These are phyloP conservation scores for Puccinia polysora DNA, from an alignment of 1,284 basidiomycete species.

Conservation along the genomic window DNA sequence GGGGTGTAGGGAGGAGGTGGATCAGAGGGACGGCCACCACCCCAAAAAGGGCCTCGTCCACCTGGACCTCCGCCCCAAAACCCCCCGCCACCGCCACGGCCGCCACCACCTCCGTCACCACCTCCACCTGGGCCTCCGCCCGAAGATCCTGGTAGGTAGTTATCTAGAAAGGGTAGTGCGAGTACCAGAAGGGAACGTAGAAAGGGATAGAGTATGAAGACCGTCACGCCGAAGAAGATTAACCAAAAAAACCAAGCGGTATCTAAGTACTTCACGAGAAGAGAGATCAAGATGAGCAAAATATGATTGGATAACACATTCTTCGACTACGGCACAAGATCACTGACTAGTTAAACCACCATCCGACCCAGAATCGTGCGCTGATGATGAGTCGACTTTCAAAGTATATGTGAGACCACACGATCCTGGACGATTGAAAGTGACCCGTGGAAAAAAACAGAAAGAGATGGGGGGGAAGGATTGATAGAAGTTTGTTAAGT, in stretches of 20 bases:
- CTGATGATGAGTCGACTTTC: background rate
- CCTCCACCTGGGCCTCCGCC: constrained; percentile 48
- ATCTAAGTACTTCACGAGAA: constrained; percentile 24
- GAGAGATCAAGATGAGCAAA: background rate
- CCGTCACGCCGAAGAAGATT: constrained; percentile 9
- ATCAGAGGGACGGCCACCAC: constrained; percentile 48
- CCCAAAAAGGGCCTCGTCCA: constrained; percentile 39
- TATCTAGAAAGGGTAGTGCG: constrained; percentile 51
- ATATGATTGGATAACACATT: background rate
- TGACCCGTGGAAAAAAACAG: background rate
- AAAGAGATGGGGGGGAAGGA: no score
- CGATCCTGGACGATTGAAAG: constrained; percentile 38
- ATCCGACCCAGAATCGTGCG: background rate
- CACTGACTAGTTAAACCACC: constrained; percentile 60
- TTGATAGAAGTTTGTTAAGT: no score
- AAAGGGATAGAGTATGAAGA: constrained; percentile 44
- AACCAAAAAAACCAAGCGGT: constrained; percentile 22
- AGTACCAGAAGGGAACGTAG: constrained; percentile 44
- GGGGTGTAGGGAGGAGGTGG: constrained; percentile 76
- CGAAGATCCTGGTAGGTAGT: constrained; percentile 47
- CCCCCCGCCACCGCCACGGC: constrained; percentile 57
- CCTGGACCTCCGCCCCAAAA: constrained; percentile 53
- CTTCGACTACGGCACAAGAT: constrained; percentile 49
- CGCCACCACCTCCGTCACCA: constrained; percentile 48
- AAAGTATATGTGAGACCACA: constrained; percentile 48